Evolutionary conservation across 2,329 filamentous ascomycete genomes (phyloP), one percentile per base, ranked within the genome.

Genomic region (Aspergillus texensis): DNA sequence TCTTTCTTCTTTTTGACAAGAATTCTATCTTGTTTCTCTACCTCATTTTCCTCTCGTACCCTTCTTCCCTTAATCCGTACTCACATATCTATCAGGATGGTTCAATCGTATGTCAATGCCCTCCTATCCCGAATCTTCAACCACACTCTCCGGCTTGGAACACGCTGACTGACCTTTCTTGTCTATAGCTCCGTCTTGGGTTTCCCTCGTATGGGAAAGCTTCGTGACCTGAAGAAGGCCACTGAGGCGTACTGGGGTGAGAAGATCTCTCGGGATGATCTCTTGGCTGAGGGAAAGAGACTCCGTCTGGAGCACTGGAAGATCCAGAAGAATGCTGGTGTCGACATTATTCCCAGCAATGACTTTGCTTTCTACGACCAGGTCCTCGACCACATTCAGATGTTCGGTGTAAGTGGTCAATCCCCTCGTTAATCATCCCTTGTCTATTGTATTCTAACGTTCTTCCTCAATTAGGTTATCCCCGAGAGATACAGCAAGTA

Each of bases 221-320:
- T 96, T 84, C 93, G 95, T 89, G 95, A 99, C 88, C 89, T 99
- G 81, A 99, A 99, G 91, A 99, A 99, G 90, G 95, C 95, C 79
- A 99, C 94, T 72, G 95, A 99, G 84, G 93, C 94, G 81, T 99
- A 90, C 84, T 99, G 95, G 95, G 91, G 85, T 77, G 94, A 91
- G 82, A 99, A 98, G 87, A 86, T 97, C 81, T 94, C 92, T 69
- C 92, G 94, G 78, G 88, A 91, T 68, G 93, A 96, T 68, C 92
- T 99, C 73, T 86, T 98, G 72, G 87, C 89, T 67, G 95, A 98
- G 89, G 95, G 91, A 81, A 98, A 98, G 92, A 89, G 93, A 80
- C 92, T 99, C 66, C 92, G 95, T 85, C 87, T 94, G 72, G 93
- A 91, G 77, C 95, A 99, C 89, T 99, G 95, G 95, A 93, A 97